Conservation (phyloP, 2,329 filamentous ascomycete species). For the Hirsutella rhossiliensis region DNA sequence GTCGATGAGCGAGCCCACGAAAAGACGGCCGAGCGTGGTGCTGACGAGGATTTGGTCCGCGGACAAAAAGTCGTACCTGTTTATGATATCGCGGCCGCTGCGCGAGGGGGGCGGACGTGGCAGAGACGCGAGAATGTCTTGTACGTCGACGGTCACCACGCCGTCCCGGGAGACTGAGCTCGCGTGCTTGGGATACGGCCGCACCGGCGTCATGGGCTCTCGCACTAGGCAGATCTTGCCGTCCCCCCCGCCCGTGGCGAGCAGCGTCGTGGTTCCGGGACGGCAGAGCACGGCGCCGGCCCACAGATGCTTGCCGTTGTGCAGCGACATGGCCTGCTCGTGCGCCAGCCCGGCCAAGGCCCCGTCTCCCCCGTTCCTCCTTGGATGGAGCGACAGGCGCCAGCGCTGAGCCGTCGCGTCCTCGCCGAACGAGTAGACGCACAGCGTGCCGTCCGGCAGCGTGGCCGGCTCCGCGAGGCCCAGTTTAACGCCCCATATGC, state of each 20-base stretch:
- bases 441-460: constrained; percentile 8
- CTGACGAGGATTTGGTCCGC: constrained; percentile 39
- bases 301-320: constrained; percentile 89
- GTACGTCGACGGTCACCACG: constrained; percentile 16
- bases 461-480: constrained; percentile 15
- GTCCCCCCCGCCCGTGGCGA: constrained; percentile 79
- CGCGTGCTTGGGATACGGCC: too few species aligned
- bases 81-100: constrained; percentile 31
- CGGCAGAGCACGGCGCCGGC: constrained; percentile 39
- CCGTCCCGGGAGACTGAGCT: neutral
- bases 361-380: constrained; percentile 2
- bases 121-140: constrained; percentile 16
- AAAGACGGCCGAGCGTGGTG: constrained; percentile 48
- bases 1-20: constrained; percentile 28
- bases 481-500: constrained; percentile 82
- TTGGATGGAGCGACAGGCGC: constrained; percentile 35
- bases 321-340: constrained; percentile 45
- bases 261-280: constrained; percentile 19
- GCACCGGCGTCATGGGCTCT: constrained; percentile 4
- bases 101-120: constrained; percentile 3
- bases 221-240: constrained; percentile 47
- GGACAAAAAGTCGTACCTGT: constrained; percentile 51
- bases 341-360: constrained; percentile 30
- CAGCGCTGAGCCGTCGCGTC: constrained; percentile 69
- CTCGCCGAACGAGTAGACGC: constrained; percentile 69